Base-by-base conservation (phyloP, 2,329 filamentous ascomycete species). In the Trichoderma sp. region DNA sequence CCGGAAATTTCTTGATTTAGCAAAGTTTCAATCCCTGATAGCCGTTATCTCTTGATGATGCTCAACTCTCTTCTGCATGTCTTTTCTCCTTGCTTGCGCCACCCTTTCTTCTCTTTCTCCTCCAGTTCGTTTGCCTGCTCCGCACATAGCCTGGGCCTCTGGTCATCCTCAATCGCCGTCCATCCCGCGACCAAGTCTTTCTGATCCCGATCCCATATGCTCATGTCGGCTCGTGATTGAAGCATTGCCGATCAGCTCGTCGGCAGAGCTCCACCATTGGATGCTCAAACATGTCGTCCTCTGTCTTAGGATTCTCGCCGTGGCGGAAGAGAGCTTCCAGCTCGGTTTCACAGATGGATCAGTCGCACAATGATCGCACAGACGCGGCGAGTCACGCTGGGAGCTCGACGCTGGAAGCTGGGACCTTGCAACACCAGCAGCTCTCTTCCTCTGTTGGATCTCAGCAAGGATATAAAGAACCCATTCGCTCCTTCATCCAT, bases 401-500 rank as follows among this genome's bases (percentile, higher is more conserved):
- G 36, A 73, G 73, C 75, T 71, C 76, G 74, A 28, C 76, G 47
- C 69, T 75, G 11, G 69, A 64, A 64, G 73, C 63, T 71, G 74
- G 57, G 32, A 72, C 63, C 56, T 75, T 64, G 62, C 76, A 74
- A 69, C 74, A 72, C 30, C 75, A 73, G 34, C 76, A 74, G 71
- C 74, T 85, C 12, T 86, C 84, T 24, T 82, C 84, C 6, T 84
- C 82, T 21, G 78, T 79, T 47, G 78, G 77, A 71, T 81, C 81
- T 43, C 73, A 73, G 21, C 77, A 78, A 9, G 77, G 77, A 9
- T 85, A 90, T 78, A 86, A 88, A 79, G 91, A 92, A 73, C 91
- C 91, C 5, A 90, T 91, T 63, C 86, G 92, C 70, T 93, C 91
- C 3, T 93, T 92, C 75, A 89, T 92, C 70, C 90, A 92, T 75